These are phyloP conservation scores for Cyberlindnera petersonii DNA, from an alignment of 805 yeast genomes.

Conservation along the genomic window DNA sequence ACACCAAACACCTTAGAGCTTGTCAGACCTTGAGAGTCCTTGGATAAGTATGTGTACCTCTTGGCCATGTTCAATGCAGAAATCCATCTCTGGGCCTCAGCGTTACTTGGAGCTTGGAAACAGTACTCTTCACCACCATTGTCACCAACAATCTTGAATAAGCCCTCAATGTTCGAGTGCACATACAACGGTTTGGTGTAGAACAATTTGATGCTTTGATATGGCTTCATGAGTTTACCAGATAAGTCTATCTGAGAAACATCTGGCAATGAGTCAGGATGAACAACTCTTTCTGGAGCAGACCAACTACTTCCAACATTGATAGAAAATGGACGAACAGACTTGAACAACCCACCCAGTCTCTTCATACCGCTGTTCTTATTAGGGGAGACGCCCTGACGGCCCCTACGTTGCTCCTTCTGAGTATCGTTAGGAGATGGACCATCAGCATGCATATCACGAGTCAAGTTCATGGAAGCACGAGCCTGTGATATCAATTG, in stretches of 20 bases:
- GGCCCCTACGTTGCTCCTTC: slow-evolving; percentile 19
- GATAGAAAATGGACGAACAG: slow-evolving; percentile 57
- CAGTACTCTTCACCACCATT: slow-evolving; percentile 48
- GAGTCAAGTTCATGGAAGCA: slow-evolving; percentile 15
- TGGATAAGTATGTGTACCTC: slow-evolving; percentile 40
- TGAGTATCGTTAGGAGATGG: slow-evolving; percentile 15
- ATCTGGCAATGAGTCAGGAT: slow-evolving; percentile 58
- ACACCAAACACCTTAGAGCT: slow-evolving; percentile 74
- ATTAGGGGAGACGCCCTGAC: slow-evolving; percentile 19
- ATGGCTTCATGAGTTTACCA: slow-evolving; percentile 44
- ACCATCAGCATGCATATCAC: slow-evolving; percentile 8
- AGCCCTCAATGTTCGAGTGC: slow-evolving; percentile 35
- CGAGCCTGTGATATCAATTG: slow-evolving; percentile 30
- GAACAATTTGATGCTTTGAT: slow-evolving; percentile 41
- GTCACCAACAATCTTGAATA: slow-evolving; percentile 41
- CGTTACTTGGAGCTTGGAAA: slow-evolving; percentile 61
- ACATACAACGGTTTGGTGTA: slow-evolving; percentile 35
- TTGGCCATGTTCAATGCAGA: slow-evolving; percentile 37
- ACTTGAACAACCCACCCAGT: slow-evolving; percentile 56
- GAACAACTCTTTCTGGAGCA: slow-evolving; percentile 42
- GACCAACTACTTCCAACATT: slow-evolving; percentile 38
- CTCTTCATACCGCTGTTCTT: slow-evolving; percentile 34
- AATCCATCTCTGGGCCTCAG: slow-evolving; percentile 75
- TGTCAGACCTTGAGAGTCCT: slow-evolving; percentile 36
- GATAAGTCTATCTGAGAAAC: slow-evolving; percentile 38